Conservation (phyloP, 2,329 filamentous ascomycete genomes). For the Neonectria faginata region DNA sequence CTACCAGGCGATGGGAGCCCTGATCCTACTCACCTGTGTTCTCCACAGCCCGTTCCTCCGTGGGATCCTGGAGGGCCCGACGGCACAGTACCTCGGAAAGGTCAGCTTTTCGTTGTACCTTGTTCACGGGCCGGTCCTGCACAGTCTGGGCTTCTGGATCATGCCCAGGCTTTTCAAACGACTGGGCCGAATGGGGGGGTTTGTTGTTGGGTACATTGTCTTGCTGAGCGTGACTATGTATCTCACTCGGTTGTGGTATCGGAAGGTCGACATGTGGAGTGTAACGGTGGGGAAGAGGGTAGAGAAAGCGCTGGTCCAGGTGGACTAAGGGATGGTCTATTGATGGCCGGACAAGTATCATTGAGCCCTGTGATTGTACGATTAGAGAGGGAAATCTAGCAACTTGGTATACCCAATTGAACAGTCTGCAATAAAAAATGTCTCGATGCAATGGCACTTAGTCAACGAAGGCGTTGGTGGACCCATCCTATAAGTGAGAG, state of each 20-base stretch:
- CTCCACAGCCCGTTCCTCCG: slow-evolving; percentile 49
- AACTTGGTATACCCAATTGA: background rate
- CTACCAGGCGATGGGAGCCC: slow-evolving; percentile 53
- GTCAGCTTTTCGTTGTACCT: slow-evolving; percentile 58
- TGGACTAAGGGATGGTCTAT: slow-evolving; percentile 20
- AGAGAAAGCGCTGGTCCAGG: slow-evolving; percentile 42
- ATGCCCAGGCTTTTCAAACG: slow-evolving; percentile 56
- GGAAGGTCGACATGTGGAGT: slow-evolving; percentile 53
- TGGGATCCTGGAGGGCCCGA: slow-evolving; percentile 45
- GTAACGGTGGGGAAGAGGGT: slow-evolving; percentile 52
- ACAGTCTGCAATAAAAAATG: background rate
- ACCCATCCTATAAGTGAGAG: background rate
- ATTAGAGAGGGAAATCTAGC: background rate
- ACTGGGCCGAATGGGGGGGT: slow-evolving; percentile 48
- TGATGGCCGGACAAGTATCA: background rate
- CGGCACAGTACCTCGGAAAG: slow-evolving; percentile 54
- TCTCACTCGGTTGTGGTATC: slow-evolving; percentile 51
- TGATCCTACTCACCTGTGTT: slow-evolving; percentile 52
- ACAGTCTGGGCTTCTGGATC: slow-evolving; percentile 70
- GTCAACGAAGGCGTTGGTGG: background rate
- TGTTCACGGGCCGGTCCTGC: slow-evolving; percentile 67
- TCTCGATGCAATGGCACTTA: background rate
- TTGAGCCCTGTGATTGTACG: background rate
- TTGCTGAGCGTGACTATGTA: slow-evolving; percentile 50
- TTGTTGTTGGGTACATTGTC: slow-evolving; percentile 49